These are phyloP conservation scores for Fusarium albidum DNA, from an alignment of 2,329 filamentous ascomycete species.

Conservation along the genomic window DNA sequence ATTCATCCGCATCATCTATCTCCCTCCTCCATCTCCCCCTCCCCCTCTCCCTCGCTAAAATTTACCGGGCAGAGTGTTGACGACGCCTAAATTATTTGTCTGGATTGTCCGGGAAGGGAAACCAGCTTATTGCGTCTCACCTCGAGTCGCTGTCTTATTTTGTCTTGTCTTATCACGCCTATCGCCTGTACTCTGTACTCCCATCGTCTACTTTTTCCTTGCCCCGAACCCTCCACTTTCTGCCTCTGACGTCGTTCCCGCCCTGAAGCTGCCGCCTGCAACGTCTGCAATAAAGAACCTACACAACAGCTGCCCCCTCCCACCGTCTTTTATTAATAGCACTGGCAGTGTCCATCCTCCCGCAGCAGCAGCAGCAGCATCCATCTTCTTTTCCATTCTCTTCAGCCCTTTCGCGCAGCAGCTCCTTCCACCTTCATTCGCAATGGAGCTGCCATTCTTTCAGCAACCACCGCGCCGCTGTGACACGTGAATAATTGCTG, in stretches of 20 bases:
- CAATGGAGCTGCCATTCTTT: conserved; percentile 34
- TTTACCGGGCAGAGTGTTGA: too few relatives aligned
- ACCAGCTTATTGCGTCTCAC: too few relatives aligned
- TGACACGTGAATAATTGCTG: conserved; percentile 31
- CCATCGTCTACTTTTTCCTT: conserved; percentile 3
- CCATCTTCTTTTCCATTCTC: conserved; percentile 10
- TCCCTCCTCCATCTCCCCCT: conserved; percentile 4
- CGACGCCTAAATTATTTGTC: too few relatives aligned
- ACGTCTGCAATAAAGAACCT: conserved; percentile 18
- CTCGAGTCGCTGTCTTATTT: too few relatives aligned
- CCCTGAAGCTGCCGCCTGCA: conserved; percentile 11
- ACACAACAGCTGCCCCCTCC: not conserved
- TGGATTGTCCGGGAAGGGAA: too few relatives aligned
- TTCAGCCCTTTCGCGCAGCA: not conserved
- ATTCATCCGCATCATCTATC: conserved; percentile 6
- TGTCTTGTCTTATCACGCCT: too few relatives aligned
- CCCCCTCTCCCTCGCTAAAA: not conserved
- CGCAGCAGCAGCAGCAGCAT: not conserved
- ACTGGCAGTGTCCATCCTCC: too few relatives aligned
- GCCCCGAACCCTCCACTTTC: not conserved
- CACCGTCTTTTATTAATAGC: too few relatives aligned
- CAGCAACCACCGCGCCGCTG: conserved; percentile 19
- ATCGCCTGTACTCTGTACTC: not conserved
- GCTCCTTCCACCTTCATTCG: conserved; percentile 17
- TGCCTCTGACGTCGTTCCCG: conserved; percentile 7